Conservation (phyloP, 345 rosid species). For the Cardamine chenopodiifolia region DNA sequence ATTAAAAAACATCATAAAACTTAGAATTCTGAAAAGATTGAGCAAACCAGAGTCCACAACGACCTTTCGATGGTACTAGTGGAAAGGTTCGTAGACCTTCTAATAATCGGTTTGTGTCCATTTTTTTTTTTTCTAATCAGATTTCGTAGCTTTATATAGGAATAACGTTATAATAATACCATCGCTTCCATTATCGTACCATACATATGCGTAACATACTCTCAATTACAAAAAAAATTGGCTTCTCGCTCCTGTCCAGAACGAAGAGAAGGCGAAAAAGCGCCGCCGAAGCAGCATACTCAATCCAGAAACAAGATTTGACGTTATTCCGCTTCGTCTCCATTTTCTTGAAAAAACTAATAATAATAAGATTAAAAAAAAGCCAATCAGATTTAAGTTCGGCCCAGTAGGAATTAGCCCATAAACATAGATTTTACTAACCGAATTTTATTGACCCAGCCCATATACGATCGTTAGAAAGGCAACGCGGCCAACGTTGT, state of each 20-base stretch:
- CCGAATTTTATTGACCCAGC: background rate
- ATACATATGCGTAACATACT: background rate
- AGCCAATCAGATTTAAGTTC: background rate
- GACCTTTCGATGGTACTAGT: background rate
- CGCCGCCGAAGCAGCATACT: no score
- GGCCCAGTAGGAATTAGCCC: background rate
- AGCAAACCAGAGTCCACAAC: background rate
- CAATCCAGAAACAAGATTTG: no score
- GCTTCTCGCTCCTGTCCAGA: no score
- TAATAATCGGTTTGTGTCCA: slow-evolving; percentile 8
- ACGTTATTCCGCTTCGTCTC: no score
- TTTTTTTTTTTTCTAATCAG: background rate
- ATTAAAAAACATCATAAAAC: slow-evolving; percentile 24
- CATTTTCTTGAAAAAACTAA: no score
- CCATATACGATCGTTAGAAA: background rate
- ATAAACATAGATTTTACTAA: background rate
- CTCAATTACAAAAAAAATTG: no score
- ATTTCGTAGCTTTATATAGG: slow-evolving; percentile 11
- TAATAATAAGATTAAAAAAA: no score
- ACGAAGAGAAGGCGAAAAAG: no score
- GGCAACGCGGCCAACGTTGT: background rate
- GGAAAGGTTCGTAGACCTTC: background rate
- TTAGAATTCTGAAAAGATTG: background rate
- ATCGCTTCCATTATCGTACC: slow-evolving; percentile 13
- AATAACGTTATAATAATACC: background rate